phyloP scores from a whole-genome alignment of 116 monocot genomes.

The Dioscorea cayenensis region DNA sequence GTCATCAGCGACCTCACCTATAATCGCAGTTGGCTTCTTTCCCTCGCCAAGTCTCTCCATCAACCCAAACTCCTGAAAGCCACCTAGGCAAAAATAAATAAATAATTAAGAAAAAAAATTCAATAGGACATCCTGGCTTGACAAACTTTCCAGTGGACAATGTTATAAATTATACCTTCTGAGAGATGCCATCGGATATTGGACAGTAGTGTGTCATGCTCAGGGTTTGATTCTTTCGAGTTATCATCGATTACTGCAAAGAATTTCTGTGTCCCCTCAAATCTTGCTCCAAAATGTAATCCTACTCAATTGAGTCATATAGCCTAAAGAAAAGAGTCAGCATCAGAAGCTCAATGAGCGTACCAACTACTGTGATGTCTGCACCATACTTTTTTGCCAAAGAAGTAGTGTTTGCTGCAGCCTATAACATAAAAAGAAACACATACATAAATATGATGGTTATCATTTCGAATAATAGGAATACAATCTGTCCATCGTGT shows the following conservation, averaged over 20 bases:
- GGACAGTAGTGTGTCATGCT: slow-evolving; percentile 70
- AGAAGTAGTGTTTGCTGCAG: slow-evolving; percentile 77
- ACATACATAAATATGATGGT: not conserved
- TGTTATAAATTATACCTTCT: slow-evolving; percentile 72
- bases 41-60: slow-evolving; percentile 94
- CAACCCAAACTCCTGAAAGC: slow-evolving; percentile 77
- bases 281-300: not conserved
- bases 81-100: slow-evolving; percentile 15
- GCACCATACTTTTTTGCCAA: slow-evolving; percentile 94
- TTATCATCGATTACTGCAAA: slow-evolving; percentile 91
- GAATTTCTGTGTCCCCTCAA: slow-evolving; percentile 8
- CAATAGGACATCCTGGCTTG: too few species aligned
- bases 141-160: too few species aligned
- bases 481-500: too few species aligned
- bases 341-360: slow-evolving; percentile 9
- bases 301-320: not conserved
- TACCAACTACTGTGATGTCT: slow-evolving; percentile 96
- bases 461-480: too few species aligned
- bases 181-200: slow-evolving; percentile 96
- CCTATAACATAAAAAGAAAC: slow-evolving; percentile 25
- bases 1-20: slow-evolving; percentile 89
- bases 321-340: not conserved
- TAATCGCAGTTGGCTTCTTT: slow-evolving; percentile 88
- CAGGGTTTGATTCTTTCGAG: slow-evolving; percentile 78
- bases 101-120: too few species aligned